These are phyloP conservation scores for Aulographum hederae DNA, from an alignment of 2,329 filamentous ascomycete species.

Conservation along the genomic window DNA sequence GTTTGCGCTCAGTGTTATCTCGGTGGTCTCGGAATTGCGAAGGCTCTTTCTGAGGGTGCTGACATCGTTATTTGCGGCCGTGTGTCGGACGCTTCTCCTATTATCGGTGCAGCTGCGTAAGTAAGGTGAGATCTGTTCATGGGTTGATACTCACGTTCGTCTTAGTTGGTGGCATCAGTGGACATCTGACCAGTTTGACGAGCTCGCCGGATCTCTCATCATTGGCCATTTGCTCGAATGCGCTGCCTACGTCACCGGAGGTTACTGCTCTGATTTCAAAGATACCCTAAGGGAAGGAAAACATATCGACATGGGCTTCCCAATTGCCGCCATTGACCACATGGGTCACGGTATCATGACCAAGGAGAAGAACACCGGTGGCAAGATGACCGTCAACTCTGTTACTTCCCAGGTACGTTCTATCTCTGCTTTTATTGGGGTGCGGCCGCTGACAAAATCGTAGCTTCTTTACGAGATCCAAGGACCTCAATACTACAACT, in stretches of 20 bases:
- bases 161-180: slow-evolving; percentile 9
- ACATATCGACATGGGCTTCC: slow-evolving; percentile 8
- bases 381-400: slow-evolving; percentile 1
- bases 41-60: slow-evolving; percentile 8
- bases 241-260: slow-evolving; percentile 13
- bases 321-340: slow-evolving; percentile 9
- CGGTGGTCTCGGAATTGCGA: slow-evolving; percentile 10
- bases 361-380: slow-evolving; percentile 7
- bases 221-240: slow-evolving; percentile 11
- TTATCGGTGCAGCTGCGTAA: slow-evolving; percentile 7
- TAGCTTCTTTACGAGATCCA: slow-evolving; percentile 5
- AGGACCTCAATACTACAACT: slow-evolving; percentile 5
- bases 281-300: slow-evolving; percentile 5
- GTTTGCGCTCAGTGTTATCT: slow-evolving; percentile 13
- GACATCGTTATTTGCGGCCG: slow-evolving; percentile 11
- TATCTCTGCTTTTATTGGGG: background rate
- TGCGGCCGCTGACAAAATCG: slow-evolving; percentile 3
- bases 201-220: slow-evolving; percentile 9
- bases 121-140: background rate
- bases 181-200: slow-evolving; percentile 6
- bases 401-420: slow-evolving; percentile 2
- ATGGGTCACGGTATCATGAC: slow-evolving; percentile 8
- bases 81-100: slow-evolving; percentile 9
- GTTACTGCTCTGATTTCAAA: slow-evolving; percentile 16
- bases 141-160: background rate